Conservation (phyloP, 305 asterid species). For the Fraxinus nigra region DNA sequence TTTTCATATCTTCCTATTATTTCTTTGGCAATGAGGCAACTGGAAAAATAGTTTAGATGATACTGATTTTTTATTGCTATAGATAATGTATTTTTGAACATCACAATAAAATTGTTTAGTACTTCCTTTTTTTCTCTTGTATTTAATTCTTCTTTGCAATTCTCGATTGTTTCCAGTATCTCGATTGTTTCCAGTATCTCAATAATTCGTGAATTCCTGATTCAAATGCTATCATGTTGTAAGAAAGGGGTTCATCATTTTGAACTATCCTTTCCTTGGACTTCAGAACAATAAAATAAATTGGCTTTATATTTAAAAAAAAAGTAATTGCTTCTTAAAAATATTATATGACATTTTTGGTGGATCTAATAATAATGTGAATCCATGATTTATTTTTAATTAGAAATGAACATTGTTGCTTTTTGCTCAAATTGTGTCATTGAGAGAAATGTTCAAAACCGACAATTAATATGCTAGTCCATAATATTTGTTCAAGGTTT, state of each 20-base stretch:
- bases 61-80: neutral
- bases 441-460: neutral
- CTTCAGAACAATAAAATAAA: neutral
- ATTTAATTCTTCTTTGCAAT: neutral
- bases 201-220: neutral
- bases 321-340: neutral
- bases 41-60: neutral
- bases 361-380: neutral
- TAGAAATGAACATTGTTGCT: neutral
- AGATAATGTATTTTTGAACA: neutral
- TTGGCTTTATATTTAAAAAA: neutral
- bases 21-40: neutral
- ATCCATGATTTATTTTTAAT: neutral
- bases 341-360: neutral
- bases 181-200: neutral
- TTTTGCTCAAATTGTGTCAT: neutral
- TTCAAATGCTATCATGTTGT: conserved; percentile 1
- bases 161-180: neutral
- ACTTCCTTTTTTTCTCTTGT: neutral
- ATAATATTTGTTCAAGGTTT: conserved; percentile 7
- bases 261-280: neutral
- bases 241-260: neutral
- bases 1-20: neutral
- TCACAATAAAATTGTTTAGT: neutral
- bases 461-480: neutral